A percentile compares a stretch with the other conserved stretches of the same genome.
These are phyloP conservation scores for Apium graveolens DNA, from an alignment of 129 eudicot genomes.

Conservation along the genomic window DNA sequence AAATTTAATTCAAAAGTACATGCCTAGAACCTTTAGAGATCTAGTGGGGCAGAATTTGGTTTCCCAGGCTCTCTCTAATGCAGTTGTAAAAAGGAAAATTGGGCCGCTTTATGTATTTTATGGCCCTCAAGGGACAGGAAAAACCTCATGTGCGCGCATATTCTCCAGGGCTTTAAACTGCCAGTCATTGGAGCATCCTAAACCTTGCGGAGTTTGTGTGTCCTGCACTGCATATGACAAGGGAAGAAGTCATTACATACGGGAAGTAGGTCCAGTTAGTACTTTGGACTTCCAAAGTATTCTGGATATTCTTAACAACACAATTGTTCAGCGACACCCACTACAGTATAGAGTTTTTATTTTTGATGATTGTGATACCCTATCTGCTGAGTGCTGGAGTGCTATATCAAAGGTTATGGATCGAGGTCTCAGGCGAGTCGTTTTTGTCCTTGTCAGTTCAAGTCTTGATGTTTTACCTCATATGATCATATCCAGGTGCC, in stretches of 20 bases:
- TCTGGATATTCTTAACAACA: constrained; percentile 48
- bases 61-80: constrained; percentile 85
- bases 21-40: constrained; percentile 80
- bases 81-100: constrained; percentile 63
- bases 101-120: constrained; percentile 74
- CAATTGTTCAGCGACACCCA: constrained; percentile 36
- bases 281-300: constrained; percentile 59
- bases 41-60: constrained; percentile 89
- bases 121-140: constrained; percentile 98
- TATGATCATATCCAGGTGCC: constrained; percentile 84
- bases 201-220: constrained; percentile 81
- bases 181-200: constrained; percentile 71
- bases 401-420: constrained; percentile 88
- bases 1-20: constrained; percentile 79
- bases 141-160: constrained; percentile 87
- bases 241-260: constrained; percentile 54
- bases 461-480: constrained; percentile 88
- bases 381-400: constrained; percentile 81
- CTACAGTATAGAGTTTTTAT: constrained; percentile 72
- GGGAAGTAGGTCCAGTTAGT: constrained; percentile 75
- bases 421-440: constrained; percentile 87
- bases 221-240: constrained; percentile 72
- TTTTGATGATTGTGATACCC: constrained; percentile 87
- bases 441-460: constrained; percentile 76
- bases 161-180: constrained; percentile 89